Base-by-base conservation (phyloP, 345 rosid genomes). In the Brassica carinata region DNA sequence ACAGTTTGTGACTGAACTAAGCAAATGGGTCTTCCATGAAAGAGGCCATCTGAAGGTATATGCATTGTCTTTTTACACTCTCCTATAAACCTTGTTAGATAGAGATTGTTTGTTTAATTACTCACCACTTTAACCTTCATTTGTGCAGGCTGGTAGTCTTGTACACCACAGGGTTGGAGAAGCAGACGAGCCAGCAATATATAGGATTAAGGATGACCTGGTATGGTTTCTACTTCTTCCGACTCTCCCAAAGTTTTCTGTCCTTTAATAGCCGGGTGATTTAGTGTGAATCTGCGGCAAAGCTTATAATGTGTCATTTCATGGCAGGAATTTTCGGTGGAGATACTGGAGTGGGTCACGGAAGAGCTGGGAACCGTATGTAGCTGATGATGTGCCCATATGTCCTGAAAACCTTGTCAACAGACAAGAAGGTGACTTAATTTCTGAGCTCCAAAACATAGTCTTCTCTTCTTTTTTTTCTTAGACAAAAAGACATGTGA, bases 1-100 rank as follows among this genome's bases (percentile, higher is more conserved):
- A 53, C 93, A 86, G 81, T 91, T 91, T 81, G 89, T 82, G 79
- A 87, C 90, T 74, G 96, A 88, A 82, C 82, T 91, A 77, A 85
- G 92, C 84, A 88, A 89, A 83, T 89, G 96, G 96, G 84, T 88
- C 74, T 88, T 88, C 83, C 92, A 89, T 75, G 96, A 89, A 86
- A 87, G 93, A 76, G 90, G 93, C 64, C 92, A 88, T 81, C 76
- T 91, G 51, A 87, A 88, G 96, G 93, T 78, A 72, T 74, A 65
- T 30, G 38, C 59, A 31, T 33, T 45, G 73, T 40, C 71, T 31
- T 74, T 70, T 61, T 72, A 7, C 33, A 73, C 62, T 57, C 27
- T 66, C 7, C 18, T 33, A 8, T 1, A 67, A 19, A 19, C 14
- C n/a, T 18, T 55, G 33, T 9, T 74, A 61, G 78, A 23, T 31